Conservation (phyloP, 371 early-diverging fungal genomes). For the Apophysomyces sp. region DNA sequence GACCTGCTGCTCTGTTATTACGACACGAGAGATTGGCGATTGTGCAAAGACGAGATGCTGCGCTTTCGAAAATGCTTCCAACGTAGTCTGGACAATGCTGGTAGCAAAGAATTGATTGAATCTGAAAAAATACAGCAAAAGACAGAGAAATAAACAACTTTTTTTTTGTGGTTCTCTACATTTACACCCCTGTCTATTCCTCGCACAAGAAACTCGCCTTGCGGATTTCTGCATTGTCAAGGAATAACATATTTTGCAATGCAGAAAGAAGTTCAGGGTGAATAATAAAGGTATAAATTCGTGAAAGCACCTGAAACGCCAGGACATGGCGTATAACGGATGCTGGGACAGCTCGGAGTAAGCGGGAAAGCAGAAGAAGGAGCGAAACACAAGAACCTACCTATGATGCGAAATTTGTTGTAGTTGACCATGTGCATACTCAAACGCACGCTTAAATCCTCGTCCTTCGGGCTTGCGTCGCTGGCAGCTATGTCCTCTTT, state of each 20-base stretch:
- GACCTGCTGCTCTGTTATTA: conserved; percentile 73
- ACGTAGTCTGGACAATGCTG: conserved; percentile 50
- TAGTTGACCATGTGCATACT: conserved; percentile 55
- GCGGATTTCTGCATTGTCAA: conserved; percentile 43
- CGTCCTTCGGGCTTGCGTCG: conserved; percentile 9
- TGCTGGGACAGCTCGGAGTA: conserved; percentile 41
- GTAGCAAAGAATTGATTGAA: conserved; percentile 36
- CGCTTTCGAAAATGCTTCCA: conserved; percentile 73
- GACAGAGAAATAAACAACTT: neutral
- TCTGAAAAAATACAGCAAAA: conserved; percentile 15
- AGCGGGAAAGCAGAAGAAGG: neutral
- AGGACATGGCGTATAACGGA: conserved; percentile 63
- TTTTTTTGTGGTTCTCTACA: neutral
- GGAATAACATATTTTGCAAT: conserved; percentile 25
- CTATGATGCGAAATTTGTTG: conserved; percentile 63
- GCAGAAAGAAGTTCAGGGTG: conserved; percentile 21
- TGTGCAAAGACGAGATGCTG: conserved; percentile 70
- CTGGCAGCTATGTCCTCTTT: neutral
- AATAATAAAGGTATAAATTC: conserved; percentile 46
- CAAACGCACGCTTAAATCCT: conserved; percentile 23
- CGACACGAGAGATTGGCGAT: conserved; percentile 79
- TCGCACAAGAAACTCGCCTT: conserved; percentile 45
- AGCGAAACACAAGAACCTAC: conserved; percentile 12
- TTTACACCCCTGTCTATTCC: conserved; percentile 5
- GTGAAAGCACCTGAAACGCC: conserved; percentile 57